Conservation (phyloP, 176 grass and related monocot genomes). For the Rhynchospora pubera region DNA sequence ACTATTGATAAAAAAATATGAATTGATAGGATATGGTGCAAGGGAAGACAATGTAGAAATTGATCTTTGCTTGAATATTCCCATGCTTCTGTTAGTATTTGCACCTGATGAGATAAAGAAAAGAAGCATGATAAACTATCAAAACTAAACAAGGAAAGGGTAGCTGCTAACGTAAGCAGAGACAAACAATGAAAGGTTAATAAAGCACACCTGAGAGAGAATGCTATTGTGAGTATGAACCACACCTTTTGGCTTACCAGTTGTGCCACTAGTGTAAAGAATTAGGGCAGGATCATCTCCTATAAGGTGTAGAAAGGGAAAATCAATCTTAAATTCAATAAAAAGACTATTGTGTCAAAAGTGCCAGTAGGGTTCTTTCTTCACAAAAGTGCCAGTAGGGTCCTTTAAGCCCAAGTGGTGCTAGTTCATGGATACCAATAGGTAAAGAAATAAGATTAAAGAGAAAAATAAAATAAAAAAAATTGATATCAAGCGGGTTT, state of each 20-base stretch:
- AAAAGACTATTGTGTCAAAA: neutral
- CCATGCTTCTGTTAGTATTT: conserved; percentile 89
- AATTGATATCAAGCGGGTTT: neutral
- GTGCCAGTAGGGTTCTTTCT: neutral
- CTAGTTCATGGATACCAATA: neutral
- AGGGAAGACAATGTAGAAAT: conserved; percentile 83
- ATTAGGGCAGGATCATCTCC: conserved; percentile 90
- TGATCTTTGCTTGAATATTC: conserved; percentile 66
- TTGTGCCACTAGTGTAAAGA: conserved; percentile 97
- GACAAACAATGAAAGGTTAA: neutral
- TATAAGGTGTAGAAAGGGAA: conserved; percentile 29
- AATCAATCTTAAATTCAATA: neutral
- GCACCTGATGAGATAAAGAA: conserved; percentile 53
- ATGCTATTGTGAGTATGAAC: conserved; percentile 81
- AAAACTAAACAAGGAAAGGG: conserved; percentile 11
- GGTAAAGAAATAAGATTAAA: neutral
- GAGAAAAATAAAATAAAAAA: neutral
- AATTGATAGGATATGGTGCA: conserved; percentile 83
- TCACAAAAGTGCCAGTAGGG: neutral
- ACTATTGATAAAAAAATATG: neutral
- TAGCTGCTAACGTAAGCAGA: conserved; percentile 12
- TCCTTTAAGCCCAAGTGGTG: neutral
- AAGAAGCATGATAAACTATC: conserved; percentile 14
- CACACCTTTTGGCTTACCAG: conserved; percentile 96
- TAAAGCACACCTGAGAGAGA: conserved; percentile 55